Evolutionary conservation across 2,329 filamentous ascomycete genomes (phyloP).

Genomic region (Plectosphaerella sp.): DNA sequence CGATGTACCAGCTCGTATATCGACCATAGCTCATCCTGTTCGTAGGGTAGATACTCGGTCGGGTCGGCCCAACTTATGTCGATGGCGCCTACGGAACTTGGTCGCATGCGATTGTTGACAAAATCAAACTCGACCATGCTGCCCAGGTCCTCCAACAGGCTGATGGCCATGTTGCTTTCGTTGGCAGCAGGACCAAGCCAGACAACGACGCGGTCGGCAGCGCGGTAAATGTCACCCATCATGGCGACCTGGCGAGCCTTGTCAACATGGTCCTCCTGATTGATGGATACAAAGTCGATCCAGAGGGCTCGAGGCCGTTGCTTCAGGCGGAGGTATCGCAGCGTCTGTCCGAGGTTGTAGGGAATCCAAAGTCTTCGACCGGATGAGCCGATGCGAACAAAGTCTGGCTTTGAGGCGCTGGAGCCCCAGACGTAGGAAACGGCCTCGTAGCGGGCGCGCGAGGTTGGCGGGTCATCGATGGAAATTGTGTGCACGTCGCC

Average conservation of each 20-base stretch:
- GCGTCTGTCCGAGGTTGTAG: not conserved
- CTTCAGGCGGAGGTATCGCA: conserved; percentile 2
- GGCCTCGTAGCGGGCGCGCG: conserved; percentile 9
- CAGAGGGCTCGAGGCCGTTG: not conserved
- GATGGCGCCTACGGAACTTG: not conserved
- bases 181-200: conserved; percentile 3
- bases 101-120: conserved; percentile 1
- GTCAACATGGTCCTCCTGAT: conserved; percentile 3
- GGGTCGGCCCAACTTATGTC: not conserved
- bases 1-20: conserved; percentile 4
- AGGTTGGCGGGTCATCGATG: conserved; percentile 3
- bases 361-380: conserved; percentile 1
- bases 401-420: not conserved
- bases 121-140: conserved; percentile 4
- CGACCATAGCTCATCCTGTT: conserved; percentile 2
- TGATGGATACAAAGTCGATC: conserved; percentile 6
- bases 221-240: conserved; percentile 5
- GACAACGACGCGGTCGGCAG: conserved; percentile 3
- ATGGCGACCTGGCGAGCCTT: conserved; percentile 5
- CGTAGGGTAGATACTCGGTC: conserved; percentile 1
- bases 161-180: not conserved
- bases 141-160: not conserved
- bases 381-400: not conserved
- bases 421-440: conserved; percentile 11
- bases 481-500: conserved; percentile 1